These are phyloP conservation scores for Albizia julibrissin DNA, from an alignment of 306 rosid species.

Conservation along the genomic window DNA sequence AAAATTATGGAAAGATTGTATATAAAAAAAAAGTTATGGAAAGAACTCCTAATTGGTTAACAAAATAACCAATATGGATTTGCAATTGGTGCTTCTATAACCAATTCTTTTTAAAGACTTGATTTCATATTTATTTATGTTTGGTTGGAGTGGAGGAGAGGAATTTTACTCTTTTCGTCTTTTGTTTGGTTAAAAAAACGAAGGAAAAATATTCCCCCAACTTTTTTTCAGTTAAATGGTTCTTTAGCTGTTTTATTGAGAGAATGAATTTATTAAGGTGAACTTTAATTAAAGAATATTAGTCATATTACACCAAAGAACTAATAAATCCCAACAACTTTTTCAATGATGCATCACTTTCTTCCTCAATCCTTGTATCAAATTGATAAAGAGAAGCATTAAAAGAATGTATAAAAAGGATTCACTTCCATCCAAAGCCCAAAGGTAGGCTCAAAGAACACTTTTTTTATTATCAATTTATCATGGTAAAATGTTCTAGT, in stretches of 20 bases:
- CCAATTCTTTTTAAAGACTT: not conserved
- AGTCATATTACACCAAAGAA: not conserved
- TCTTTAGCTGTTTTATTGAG: not conserved
- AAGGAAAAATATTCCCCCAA: not conserved
- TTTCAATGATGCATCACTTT: not conserved
- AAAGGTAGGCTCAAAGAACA: too few species aligned
- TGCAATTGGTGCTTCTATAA: not conserved
- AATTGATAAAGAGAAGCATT: not conserved
- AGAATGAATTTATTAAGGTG: not conserved
- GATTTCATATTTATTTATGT: not conserved
- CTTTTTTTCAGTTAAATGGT: too few species aligned
- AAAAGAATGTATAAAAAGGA: not conserved
- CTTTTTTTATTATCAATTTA: too few species aligned
- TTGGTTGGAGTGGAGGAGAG: not conserved
- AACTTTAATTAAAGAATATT: too few species aligned
- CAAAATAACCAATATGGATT: not conserved
- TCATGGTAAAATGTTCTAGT: too few species aligned
- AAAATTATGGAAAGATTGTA: too few species aligned
- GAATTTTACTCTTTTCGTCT: too few species aligned
- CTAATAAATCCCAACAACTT: not conserved
- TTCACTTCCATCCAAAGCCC: not conserved
- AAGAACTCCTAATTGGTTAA: not conserved
- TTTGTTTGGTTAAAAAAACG: not conserved
- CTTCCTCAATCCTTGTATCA: not conserved
- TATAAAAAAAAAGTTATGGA: too few species aligned